These are phyloP conservation scores for Eutreptiella sp. DNA, from an alignment of 208 protist species.

Conservation along the genomic window DNA sequence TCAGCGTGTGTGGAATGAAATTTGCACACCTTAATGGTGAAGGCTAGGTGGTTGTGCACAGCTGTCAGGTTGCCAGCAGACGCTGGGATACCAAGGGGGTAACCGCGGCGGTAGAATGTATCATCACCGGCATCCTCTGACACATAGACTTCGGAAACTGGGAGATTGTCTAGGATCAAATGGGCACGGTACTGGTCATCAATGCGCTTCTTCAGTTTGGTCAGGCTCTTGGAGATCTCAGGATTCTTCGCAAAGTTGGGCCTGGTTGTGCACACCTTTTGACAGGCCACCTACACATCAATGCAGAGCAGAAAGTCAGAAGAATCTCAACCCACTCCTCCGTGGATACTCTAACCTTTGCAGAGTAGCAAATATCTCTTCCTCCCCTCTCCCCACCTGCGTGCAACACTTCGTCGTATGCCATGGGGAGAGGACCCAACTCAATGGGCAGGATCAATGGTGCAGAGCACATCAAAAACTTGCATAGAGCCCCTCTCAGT, in stretches of 20 bases:
- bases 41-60: conserved; percentile 60
- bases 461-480: too few relatives aligned
- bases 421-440: too few relatives aligned
- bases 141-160: conserved; percentile 40
- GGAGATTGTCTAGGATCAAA: conserved; percentile 59
- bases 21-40: conserved; percentile 50
- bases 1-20: too few relatives aligned
- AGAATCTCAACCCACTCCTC: too few relatives aligned
- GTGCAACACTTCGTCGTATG: too few relatives aligned
- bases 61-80: conserved; percentile 5
- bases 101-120: conserved; percentile 21
- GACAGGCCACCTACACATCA: conserved; percentile 51
- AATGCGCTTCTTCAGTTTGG: conserved; percentile 40
- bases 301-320: too few relatives aligned
- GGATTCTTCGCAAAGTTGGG: conserved; percentile 28
- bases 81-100: conserved; percentile 27
- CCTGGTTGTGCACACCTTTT: conserved; percentile 33
- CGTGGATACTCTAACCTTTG: too few relatives aligned
- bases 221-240: too few relatives aligned
- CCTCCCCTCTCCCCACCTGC: too few relatives aligned
- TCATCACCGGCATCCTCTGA: not conserved
- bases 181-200: conserved; percentile 47
- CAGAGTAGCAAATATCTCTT: too few relatives aligned
- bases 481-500: too few relatives aligned
- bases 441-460: too few relatives aligned